Conservation (phyloP, 441 rosid species). For the Brassica balearica region DNA sequence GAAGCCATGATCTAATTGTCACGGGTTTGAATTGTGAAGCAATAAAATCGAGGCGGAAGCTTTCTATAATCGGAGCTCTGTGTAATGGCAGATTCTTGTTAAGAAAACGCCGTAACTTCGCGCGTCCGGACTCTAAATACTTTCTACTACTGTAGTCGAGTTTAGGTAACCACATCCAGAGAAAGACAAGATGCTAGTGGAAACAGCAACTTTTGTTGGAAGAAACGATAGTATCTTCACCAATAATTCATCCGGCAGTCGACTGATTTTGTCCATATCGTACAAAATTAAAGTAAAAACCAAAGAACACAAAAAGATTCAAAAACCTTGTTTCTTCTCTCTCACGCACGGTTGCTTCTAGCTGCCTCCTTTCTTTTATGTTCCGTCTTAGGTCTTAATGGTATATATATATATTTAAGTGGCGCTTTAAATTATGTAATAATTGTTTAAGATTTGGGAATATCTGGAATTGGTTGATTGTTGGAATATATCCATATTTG, state of each 20-base stretch:
- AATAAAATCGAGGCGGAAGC: not conserved
- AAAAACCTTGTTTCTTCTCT: not conserved
- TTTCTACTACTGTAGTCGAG: not conserved
- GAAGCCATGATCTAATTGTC: not conserved
- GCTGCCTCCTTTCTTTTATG: not conserved
- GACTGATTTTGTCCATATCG: conserved; percentile 9
- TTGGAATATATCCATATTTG: not conserved
- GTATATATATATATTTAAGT: too few relatives aligned
- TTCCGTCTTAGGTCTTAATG: not conserved
- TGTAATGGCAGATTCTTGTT: not conserved
- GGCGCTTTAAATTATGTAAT: too few relatives aligned
- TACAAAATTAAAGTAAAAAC: not conserved
- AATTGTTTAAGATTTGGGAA: not conserved
- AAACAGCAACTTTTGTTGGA: conserved; percentile 4
- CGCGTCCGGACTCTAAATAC: not conserved
- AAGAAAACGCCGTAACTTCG: not conserved
- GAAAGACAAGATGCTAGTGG: not conserved
- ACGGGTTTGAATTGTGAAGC: not conserved
- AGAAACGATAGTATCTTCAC: conserved; percentile 3
- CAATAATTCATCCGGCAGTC: not conserved
- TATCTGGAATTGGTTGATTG: not conserved
- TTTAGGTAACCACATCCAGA: conserved; percentile 13
- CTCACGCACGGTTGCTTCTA: not conserved
- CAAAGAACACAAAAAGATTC: not conserved
- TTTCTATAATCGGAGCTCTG: not conserved